These are phyloP conservation scores for Secale cereale DNA, from an alignment of 176 grass and related monocot genomes.

Conservation along the genomic window DNA sequence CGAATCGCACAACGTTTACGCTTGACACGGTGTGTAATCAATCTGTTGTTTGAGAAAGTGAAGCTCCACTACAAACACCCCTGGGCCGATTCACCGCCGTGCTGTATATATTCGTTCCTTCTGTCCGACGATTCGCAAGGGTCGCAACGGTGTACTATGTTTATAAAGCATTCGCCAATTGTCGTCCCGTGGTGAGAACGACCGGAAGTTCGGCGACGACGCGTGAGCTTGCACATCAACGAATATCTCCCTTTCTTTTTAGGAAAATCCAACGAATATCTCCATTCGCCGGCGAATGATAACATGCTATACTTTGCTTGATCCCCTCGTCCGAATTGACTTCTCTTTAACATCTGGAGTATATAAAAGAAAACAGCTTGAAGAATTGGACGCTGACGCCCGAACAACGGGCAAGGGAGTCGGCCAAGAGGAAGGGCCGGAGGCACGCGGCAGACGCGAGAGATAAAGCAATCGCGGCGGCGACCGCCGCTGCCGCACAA, in stretches of 20 bases:
- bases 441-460: too few relatives aligned
- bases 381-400: too few relatives aligned
- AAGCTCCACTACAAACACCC: background rate
- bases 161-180: background rate
- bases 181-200: constrained; percentile 14
- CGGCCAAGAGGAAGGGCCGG: too few relatives aligned
- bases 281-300: background rate
- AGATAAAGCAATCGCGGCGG: too few relatives aligned
- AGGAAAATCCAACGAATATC: constrained; percentile 8
- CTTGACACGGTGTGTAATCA: background rate
- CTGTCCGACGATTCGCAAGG: background rate
- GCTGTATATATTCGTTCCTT: background rate
- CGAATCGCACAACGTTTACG: background rate
- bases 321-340: background rate
- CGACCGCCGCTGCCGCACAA: too few relatives aligned
- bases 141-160: background rate
- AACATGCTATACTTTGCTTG: background rate
- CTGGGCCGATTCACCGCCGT: background rate
- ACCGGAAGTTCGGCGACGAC: background rate
- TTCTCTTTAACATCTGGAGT: too few relatives aligned
- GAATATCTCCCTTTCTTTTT: background rate
- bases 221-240: background rate
- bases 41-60: background rate
- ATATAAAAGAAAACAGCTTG: too few relatives aligned
- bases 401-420: too few relatives aligned